phyloP scores from a whole-genome alignment of 768 basidiomycete genomes.

The Leucosporidium creatinivorum region DNA sequence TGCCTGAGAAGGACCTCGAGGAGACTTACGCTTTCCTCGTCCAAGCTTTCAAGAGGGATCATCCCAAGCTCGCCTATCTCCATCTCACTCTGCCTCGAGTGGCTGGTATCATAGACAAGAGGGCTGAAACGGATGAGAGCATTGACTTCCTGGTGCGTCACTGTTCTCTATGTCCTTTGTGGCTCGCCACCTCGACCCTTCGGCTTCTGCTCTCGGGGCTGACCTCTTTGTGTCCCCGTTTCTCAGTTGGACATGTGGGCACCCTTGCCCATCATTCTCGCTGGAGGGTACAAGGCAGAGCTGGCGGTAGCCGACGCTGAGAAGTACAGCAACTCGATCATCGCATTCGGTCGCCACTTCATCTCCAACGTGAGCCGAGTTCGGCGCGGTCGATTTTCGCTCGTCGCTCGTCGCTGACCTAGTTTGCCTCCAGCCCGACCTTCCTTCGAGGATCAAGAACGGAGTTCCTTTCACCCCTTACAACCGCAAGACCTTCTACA shows the following conservation, averaged over 20 bases:
- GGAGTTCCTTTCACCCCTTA: constrained; percentile 14
- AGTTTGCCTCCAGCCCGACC: constrained; percentile 11
- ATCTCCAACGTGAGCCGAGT: constrained; percentile 13
- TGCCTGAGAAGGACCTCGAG: constrained; percentile 20
- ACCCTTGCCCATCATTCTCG: constrained; percentile 21
- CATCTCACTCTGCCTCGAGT: constrained; percentile 48
- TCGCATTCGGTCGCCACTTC: constrained; percentile 31
- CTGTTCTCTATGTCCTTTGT: too few relatives aligned
- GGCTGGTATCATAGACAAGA: constrained; percentile 5
- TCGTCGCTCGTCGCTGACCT: not conserved
- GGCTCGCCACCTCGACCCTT: too few relatives aligned
- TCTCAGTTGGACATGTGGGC: constrained; percentile 30
- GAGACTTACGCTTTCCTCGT: constrained; percentile 46
- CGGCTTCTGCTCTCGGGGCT: too few relatives aligned
- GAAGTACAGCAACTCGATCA: constrained; percentile 15
- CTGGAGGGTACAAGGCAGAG: constrained; percentile 27
- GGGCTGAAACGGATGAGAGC: not conserved
- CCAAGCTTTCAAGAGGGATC: constrained; percentile 47
- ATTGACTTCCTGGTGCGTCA: constrained; percentile 25
- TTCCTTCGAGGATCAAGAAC: constrained; percentile 16
- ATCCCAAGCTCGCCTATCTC: constrained; percentile 49
- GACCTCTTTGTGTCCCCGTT: not conserved
- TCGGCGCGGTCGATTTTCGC: too few relatives aligned
- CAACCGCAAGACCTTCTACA: constrained; percentile 31
- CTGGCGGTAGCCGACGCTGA: constrained; percentile 4